Evolutionary conservation across 352 stramenopile genomes (phyloP), one percentile per base, ranked within the genome.

Genomic region (Sclerospora graminicola): DNA sequence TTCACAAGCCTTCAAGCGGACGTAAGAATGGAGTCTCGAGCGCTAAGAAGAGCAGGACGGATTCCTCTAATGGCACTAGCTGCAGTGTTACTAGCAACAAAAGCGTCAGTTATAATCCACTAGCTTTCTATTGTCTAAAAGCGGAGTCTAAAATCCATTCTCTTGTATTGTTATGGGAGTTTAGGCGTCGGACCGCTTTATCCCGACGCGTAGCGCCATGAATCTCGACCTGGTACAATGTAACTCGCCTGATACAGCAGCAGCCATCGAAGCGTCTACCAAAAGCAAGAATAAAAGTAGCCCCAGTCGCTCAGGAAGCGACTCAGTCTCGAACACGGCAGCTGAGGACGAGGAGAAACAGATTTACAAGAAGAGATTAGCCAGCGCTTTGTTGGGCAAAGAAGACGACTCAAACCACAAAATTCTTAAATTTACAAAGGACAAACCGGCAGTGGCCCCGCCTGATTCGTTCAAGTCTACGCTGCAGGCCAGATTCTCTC

Each of bases 351-450:
- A 88, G 26, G 72, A 83, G 45, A 85, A 84, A 31, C 69, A 81
- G 46, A 69, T 85, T 18, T 91, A 89, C 57, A 88, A 91, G 59
- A 83, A 83, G 39, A 63, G 75, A 21, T 61, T 91, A 29, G 80
- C 80, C 29, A 85, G 77, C 38, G 76, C 76, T 19, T 43, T 97
- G 14, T 57, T 97, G 14, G 83, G 84, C 36, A 66, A 66, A 27
- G 64, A 83, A 16, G 75, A 81, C 29, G 54, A 70, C 23, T 73
- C 79, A 15, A 81, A 88, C 46, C 79, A 95, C 74, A 94, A 97
- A 32, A 97, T 99, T 40, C 80, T 99, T 36, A 96, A 96, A 47
- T 99, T 98, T 62, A 95, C 88, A 37, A 84, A 97, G 31, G 98
- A 97, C 53, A 97, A 97, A 27, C 96, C 95, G n/a, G 81, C 72